A percentile compares a stretch with the other conserved stretches of the same genome.
These are phyloP conservation scores for Trametes meyenii DNA, from an alignment of 768 basidiomycete genomes.

Conservation along the genomic window DNA sequence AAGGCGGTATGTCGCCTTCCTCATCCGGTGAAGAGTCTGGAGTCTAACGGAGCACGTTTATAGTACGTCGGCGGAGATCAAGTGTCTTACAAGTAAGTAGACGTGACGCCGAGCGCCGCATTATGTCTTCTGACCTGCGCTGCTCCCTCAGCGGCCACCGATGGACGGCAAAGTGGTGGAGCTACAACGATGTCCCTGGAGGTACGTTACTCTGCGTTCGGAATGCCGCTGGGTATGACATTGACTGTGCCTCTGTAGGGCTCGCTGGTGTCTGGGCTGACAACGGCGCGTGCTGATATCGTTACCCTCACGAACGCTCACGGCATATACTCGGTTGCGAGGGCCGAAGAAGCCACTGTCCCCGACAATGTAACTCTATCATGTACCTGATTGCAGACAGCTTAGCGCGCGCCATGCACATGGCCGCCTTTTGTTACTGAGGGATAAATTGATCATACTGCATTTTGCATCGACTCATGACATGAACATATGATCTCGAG, in stretches of 20 bases:
- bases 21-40: background rate
- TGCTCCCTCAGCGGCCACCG: constrained; percentile 30
- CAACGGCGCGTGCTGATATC: constrained; percentile 29
- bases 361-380: background rate
- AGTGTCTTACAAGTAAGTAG: constrained; percentile 19
- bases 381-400: too few species aligned
- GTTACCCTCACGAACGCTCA: background rate
- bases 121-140: background rate
- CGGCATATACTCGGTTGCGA: background rate
- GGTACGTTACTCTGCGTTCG: constrained; percentile 15
- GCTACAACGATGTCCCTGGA: constrained; percentile 33
- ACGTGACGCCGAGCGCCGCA: background rate
- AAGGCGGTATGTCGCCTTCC: constrained; percentile 27
- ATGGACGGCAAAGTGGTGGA: constrained; percentile 36
- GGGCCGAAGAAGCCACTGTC: background rate
- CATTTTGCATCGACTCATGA: background rate
- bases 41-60: background rate
- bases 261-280: constrained; percentile 31
- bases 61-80: constrained; percentile 32
- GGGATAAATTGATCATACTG: background rate
- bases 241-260: constrained; percentile 15
- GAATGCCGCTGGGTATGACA: background rate
- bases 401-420: background rate
- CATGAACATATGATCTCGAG: background rate
- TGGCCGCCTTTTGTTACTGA: background rate